A percentile compares a stretch with the other conserved stretches of the same genome.
Conservation (phyloP, 192 early-diverging fungal genomes). For the Borealophlyctis nickersoniae region DNA sequence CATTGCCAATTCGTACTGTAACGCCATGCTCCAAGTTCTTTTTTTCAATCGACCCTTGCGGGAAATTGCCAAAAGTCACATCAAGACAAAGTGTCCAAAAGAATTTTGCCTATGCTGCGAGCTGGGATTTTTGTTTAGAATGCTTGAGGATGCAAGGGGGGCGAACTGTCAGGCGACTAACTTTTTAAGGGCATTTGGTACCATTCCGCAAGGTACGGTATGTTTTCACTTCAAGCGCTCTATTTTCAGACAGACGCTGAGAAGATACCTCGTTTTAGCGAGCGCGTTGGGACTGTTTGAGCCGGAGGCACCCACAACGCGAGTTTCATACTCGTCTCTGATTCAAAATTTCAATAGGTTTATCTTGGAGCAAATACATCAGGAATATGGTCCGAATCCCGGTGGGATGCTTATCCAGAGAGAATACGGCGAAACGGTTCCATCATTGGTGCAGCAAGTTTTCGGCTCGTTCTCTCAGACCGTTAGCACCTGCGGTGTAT, state of each 20-base stretch:
- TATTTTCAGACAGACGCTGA: neutral
- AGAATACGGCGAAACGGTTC: neutral
- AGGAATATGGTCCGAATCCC: slow-evolving; percentile 55
- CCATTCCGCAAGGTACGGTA: slow-evolving; percentile 71
- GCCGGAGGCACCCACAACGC: slow-evolving; percentile 64
- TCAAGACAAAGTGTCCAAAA: slow-evolving; percentile 57
- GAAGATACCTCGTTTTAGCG: slow-evolving; percentile 45
- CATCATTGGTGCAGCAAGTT: slow-evolving; percentile 45
- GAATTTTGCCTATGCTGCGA: slow-evolving; percentile 88
- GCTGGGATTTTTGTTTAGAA: slow-evolving; percentile 86
- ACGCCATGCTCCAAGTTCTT: slow-evolving; percentile 83
- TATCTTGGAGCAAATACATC: slow-evolving; percentile 84
- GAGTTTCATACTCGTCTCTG: slow-evolving; percentile 63
- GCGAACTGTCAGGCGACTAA: slow-evolving; percentile 94
- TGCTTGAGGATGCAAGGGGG: slow-evolving; percentile 87
- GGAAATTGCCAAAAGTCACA: slow-evolving; percentile 70
- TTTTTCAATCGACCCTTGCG: slow-evolving; percentile 68
- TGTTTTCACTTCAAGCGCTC: neutral
- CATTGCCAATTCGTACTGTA: slow-evolving; percentile 86
- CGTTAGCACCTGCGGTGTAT: slow-evolving; percentile 65
- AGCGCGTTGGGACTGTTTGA: slow-evolving; percentile 84
- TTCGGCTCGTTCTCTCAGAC: slow-evolving; percentile 66
- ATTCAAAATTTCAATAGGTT: slow-evolving; percentile 90
- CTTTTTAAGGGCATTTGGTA: slow-evolving; percentile 80
- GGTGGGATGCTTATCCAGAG: slow-evolving; percentile 20